Conservation (phyloP, 148 eudicot species). For the Spergularia marina region DNA sequence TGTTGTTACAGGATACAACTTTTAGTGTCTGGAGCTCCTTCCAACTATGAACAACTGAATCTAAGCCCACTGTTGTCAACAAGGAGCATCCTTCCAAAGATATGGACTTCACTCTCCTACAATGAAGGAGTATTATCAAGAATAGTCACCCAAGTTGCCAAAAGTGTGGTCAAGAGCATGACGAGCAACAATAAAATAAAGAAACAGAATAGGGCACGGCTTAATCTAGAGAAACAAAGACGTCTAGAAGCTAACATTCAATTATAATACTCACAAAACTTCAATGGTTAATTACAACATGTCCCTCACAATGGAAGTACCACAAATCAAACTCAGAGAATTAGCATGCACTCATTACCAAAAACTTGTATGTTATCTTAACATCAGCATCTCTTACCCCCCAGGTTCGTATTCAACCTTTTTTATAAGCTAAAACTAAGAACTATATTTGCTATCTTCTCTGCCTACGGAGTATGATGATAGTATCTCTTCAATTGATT, state of each 20-base stretch:
- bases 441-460: not conserved
- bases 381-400: too few relatives aligned
- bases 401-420: too few relatives aligned
- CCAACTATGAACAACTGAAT: constrained; percentile 74
- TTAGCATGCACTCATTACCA: not conserved
- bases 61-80: constrained; percentile 73
- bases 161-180: not conserved
- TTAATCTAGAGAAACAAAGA: not conserved
- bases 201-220: not conserved
- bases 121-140: constrained; percentile 17
- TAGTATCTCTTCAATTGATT: not conserved
- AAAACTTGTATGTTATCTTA: not conserved
- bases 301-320: not conserved
- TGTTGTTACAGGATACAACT: constrained; percentile 84
- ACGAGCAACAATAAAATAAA: not conserved
- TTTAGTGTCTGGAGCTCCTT: constrained; percentile 64
- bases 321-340: too few relatives aligned
- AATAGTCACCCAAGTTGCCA: not conserved
- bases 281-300: not conserved
- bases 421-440: too few relatives aligned
- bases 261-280: not conserved
- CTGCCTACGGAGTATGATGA: not conserved
- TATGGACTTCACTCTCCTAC: constrained; percentile 65
- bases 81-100: constrained; percentile 89
- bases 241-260: not conserved